Evolutionary conservation across 148 eudicot genomes (phyloP).

Genomic region (Camellia lanceoleosa): DNA sequence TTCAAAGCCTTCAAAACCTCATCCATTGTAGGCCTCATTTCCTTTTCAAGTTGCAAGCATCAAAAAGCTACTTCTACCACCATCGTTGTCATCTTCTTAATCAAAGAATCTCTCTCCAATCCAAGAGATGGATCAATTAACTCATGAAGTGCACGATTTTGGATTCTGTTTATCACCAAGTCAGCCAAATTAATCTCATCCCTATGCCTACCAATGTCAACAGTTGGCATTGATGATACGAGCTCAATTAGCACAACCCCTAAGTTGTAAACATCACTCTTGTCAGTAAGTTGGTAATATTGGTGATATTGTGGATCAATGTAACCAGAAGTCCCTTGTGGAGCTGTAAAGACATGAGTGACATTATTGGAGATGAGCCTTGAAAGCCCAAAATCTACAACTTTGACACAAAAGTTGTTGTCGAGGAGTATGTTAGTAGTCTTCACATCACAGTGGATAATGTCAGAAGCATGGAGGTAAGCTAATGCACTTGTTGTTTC

Average conservation of each 20-base stretch:
- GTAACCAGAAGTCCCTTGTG: conserved; percentile 65
- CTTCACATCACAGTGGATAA: conserved; percentile 60
- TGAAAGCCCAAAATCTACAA: conserved; percentile 69
- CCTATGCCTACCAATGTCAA: conserved; percentile 39
- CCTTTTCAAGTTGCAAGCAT: too few relatives aligned
- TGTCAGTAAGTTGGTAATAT: conserved; percentile 52
- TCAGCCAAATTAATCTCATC: conserved; percentile 52
- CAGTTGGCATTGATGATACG: conserved; percentile 50
- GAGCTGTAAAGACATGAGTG: conserved; percentile 36
- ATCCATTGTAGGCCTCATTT: too few relatives aligned
- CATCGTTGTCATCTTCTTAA: too few relatives aligned
- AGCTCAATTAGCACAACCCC: conserved; percentile 67
- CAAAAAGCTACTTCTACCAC: too few relatives aligned
- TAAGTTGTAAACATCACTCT: conserved; percentile 63
- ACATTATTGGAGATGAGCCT: conserved; percentile 42
- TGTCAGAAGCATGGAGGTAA: conserved; percentile 10
- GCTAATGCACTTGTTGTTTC: conserved; percentile 55
- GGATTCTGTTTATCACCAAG: conserved; percentile 30
- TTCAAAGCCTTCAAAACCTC: too few relatives aligned
- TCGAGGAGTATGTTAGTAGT: conserved; percentile 54
- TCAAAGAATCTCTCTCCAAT: too few relatives aligned
- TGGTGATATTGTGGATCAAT: conserved; percentile 61
- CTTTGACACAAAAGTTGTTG: conserved; percentile 47
- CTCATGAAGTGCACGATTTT: too few relatives aligned
- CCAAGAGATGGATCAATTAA: too few relatives aligned